phyloP scores from a whole-genome alignment of 75 land plant species.

The Cupressus sempervirens region DNA sequence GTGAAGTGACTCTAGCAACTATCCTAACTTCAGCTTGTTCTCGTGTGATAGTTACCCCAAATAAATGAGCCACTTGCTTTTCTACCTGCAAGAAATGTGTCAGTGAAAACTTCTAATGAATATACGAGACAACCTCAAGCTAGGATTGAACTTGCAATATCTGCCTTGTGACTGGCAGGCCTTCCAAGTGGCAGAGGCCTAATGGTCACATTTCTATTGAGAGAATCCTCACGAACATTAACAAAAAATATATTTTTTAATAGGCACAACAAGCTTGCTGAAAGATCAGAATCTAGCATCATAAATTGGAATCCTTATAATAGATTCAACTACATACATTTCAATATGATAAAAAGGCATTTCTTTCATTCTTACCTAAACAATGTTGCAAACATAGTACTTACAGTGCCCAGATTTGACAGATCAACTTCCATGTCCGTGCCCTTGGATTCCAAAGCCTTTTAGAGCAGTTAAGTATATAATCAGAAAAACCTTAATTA shows the following conservation, averaged over 20 bases:
- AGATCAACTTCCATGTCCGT: conserved; percentile 99
- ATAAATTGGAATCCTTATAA: background rate
- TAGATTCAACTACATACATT: background rate
- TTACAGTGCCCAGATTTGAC: conserved; percentile 93
- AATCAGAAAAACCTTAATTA: background rate
- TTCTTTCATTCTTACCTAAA: conserved; percentile 58
- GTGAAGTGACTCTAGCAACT: conserved; percentile 96
- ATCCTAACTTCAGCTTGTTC: conserved; percentile 81
- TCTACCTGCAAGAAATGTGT: conserved; percentile 58
- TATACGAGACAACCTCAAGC: background rate
- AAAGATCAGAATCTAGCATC: conserved; percentile 6
- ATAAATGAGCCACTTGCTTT: conserved; percentile 94
- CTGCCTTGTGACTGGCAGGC: conserved; percentile 83
- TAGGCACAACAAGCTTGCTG: conserved; percentile 98
- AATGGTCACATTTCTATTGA: conserved; percentile 87
- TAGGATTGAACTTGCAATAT: background rate
- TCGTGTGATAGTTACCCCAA: conserved; percentile 79
- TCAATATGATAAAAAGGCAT: background rate
- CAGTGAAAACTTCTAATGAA: background rate
- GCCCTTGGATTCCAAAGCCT: conserved; percentile 87
- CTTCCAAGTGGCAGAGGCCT: conserved; percentile 94
- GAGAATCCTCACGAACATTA: conserved; percentile 88
- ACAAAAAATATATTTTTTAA: conserved; percentile 93
- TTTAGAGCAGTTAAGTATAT: background rate
- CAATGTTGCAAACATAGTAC: conserved; percentile 96